A percentile compares a stretch with the other conserved stretches of the same genome.
Conservation (phyloP, 192 early-diverging fungal species). For the Backusella luteola region DNA sequence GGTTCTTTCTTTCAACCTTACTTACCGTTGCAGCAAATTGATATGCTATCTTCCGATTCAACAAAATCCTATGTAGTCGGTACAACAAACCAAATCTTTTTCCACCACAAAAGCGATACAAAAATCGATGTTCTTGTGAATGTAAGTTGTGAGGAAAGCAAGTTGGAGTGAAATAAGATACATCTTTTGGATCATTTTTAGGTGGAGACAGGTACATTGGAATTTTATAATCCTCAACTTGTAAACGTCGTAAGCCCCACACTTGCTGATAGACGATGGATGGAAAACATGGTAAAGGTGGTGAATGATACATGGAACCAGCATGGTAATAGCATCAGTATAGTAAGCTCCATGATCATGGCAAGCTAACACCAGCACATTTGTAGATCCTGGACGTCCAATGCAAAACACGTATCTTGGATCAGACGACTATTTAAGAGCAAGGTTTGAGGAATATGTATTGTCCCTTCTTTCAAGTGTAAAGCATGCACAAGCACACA, state of each 20-base stretch:
- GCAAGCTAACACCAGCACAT: background rate
- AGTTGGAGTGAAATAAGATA: background rate
- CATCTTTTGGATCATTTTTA: constrained; percentile 10
- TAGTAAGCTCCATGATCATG: background rate
- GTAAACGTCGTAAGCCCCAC: constrained; percentile 55
- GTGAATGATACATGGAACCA: constrained; percentile 56
- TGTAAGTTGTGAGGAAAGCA: constrained; percentile 37
- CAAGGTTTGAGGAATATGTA: constrained; percentile 74
- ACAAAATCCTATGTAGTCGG: constrained; percentile 75
- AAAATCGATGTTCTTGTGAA: constrained; percentile 74
- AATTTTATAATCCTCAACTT: constrained; percentile 63
- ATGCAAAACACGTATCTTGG: constrained; percentile 69
- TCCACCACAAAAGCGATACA: constrained; percentile 65
- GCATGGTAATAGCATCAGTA: constrained; percentile 40
- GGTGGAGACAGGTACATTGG: constrained; percentile 72
- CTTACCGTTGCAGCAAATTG: constrained; percentile 80
- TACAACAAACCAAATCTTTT: constrained; percentile 78
- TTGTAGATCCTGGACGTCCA: constrained; percentile 31
- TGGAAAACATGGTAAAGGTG: constrained; percentile 72
- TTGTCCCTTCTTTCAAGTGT: constrained; percentile 64
- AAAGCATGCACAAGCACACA: constrained; percentile 50
- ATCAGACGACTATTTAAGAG: constrained; percentile 75
- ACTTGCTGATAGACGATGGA: constrained; percentile 72
- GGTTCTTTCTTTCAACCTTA: constrained; percentile 82
- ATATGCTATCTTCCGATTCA: constrained; percentile 61